Percentiles rank a stretch among this genome's conserved stretches.
Conservation (phyloP, 139 green algal genomes). For the Volvox africanus region DNA sequence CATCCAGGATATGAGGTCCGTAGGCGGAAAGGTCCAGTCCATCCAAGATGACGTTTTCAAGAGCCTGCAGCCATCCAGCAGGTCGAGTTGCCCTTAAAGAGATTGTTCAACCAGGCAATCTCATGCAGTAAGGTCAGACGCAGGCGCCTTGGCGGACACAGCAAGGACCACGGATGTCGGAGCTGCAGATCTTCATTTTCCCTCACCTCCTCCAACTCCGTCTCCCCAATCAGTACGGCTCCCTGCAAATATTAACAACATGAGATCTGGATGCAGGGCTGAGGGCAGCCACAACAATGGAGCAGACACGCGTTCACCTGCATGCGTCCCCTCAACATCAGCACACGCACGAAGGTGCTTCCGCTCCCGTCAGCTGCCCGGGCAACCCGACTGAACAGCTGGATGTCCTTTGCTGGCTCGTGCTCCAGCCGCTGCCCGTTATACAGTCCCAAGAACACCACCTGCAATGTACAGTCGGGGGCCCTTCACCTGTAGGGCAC, state of each 20-base stretch:
- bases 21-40: slow-evolving; percentile 80
- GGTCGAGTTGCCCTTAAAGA: neutral
- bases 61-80: slow-evolving; percentile 27
- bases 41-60: slow-evolving; percentile 93
- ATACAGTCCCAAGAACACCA: slow-evolving; percentile 90
- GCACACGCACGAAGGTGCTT: slow-evolving; percentile 83
- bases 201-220: slow-evolving; percentile 84
- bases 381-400: slow-evolving; percentile 69
- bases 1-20: slow-evolving; percentile 81
- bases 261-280: neutral
- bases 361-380: slow-evolving; percentile 41
- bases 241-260: slow-evolving; percentile 15
- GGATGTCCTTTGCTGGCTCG: slow-evolving; percentile 69
- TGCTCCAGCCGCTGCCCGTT: slow-evolving; percentile 87
- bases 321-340: slow-evolving; percentile 83
- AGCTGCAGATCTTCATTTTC: neutral
- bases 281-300: neutral
- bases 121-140: neutral
- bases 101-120: neutral
- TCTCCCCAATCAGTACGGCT: slow-evolving; percentile 87
- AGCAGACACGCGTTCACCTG: slow-evolving; percentile 30
- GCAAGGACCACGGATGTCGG: too few relatives aligned
- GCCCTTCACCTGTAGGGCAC: too few relatives aligned
- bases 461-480: slow-evolving; percentile 11
- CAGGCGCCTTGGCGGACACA: too few relatives aligned